These are phyloP conservation scores for Naganishia albida DNA, from an alignment of 1,284 basidiomycete genomes.

Conservation along the genomic window DNA sequence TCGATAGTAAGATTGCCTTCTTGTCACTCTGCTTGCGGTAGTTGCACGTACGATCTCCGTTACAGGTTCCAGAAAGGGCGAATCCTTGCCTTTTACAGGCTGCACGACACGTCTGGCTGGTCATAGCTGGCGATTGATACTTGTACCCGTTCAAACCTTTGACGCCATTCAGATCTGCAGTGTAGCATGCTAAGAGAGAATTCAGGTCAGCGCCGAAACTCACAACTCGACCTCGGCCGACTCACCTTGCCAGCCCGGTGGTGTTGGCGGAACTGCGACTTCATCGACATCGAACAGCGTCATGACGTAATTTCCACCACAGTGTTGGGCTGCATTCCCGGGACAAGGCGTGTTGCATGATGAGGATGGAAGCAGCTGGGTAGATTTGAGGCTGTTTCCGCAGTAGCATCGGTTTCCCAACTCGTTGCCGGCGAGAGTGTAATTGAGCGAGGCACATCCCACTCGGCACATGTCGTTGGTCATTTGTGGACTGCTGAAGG, in stretches of 20 bases:
- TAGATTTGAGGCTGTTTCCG: constrained; percentile 28
- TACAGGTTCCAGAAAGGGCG: constrained; percentile 36
- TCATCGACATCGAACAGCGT: constrained; percentile 12
- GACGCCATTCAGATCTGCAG: constrained; percentile 15
- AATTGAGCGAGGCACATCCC: constrained; percentile 34
- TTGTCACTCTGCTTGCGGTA: neutral
- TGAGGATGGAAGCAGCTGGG: constrained; percentile 12
- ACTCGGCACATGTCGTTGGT: constrained; percentile 30
- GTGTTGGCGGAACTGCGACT: constrained; percentile 11
- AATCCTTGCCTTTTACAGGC: constrained; percentile 34
- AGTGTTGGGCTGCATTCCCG: constrained; percentile 40
- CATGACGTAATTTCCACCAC: constrained; percentile 38
- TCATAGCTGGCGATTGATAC: constrained; percentile 31
- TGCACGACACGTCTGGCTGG: constrained; percentile 37
- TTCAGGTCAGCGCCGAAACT: neutral
- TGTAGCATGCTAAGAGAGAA: constrained; percentile 17
- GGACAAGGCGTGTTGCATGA: constrained; percentile 32
- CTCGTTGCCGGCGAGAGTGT: constrained; percentile 36
- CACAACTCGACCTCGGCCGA: neutral
- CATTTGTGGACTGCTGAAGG: constrained; percentile 35
- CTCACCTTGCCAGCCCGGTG: constrained; percentile 22
- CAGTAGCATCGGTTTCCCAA: constrained; percentile 38
- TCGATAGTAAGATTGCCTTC: neutral
- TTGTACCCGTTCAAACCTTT: constrained; percentile 25
- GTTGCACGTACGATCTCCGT: constrained; percentile 10